phyloP scores from a whole-genome alignment of 768 basidiomycete species.

The Porpolomopsis calyptriformis region DNA sequence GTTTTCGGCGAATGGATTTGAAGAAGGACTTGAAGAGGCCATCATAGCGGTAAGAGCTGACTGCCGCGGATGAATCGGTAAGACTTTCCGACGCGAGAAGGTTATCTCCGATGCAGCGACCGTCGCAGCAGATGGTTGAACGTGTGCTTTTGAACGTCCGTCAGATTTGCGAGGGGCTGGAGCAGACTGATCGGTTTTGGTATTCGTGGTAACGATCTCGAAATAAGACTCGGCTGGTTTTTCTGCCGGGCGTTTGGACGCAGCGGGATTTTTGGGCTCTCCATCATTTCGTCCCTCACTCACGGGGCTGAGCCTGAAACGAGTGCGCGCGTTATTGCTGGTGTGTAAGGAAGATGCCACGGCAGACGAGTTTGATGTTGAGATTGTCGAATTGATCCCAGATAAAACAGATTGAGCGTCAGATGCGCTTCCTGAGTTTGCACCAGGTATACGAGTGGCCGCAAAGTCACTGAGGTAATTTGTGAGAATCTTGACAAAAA shows the following conservation, averaged over 20 bases:
- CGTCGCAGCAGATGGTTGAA: conserved; percentile 13
- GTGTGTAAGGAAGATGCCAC: conserved; percentile 38
- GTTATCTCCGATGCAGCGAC: conserved; percentile 20
- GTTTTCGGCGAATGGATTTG: conserved; percentile 81
- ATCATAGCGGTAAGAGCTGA: conserved; percentile 72
- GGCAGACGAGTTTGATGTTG: conserved; percentile 45
- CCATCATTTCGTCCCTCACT: conserved; percentile 30
- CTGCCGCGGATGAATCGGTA: conserved; percentile 30
- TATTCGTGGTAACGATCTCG: conserved; percentile 42
- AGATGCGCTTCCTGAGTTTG: conserved; percentile 51
- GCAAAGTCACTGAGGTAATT: conserved; percentile 50
- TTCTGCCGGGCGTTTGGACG: conserved; percentile 11
- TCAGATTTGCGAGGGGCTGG: conserved; percentile 13
- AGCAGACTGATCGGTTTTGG: conserved; percentile 13
- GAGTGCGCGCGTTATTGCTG: conserved; percentile 24
- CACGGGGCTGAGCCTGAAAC: conserved; percentile 52
- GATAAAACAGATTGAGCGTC: conserved; percentile 55
- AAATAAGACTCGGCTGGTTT: conserved; percentile 35
- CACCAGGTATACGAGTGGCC: conserved; percentile 38
- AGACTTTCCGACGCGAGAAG: conserved; percentile 46
- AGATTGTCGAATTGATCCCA: conserved; percentile 35
- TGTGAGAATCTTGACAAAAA: neutral
- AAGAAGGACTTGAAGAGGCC: conserved; percentile 50
- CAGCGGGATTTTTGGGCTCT: conserved; percentile 15
- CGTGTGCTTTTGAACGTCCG: conserved; percentile 6